These are phyloP conservation scores for Trypanosomatidae sp. DNA, from an alignment of 208 protist genomes.

Conservation along the genomic window DNA sequence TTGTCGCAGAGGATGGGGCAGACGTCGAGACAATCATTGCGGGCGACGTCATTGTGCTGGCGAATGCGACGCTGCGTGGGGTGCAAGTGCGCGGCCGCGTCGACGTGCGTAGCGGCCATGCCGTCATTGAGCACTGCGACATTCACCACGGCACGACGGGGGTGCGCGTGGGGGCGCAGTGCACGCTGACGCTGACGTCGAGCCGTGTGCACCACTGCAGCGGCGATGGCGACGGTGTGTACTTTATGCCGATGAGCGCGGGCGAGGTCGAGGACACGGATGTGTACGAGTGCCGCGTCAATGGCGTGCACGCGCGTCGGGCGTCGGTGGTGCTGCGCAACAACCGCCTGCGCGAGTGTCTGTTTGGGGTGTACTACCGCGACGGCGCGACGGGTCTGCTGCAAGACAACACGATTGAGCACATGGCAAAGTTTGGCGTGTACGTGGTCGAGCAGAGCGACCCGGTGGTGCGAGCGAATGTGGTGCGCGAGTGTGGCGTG, in stretches of 20 bases:
- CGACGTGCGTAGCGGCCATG: conserved; percentile 63
- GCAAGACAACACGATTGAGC: conserved; percentile 67
- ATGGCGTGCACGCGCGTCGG: conserved; percentile 46
- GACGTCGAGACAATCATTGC: conserved; percentile 34
- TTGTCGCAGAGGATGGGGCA: conserved; percentile 14
- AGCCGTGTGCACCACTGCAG: conserved; percentile 60
- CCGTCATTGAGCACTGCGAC: conserved; percentile 57
- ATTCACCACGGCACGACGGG: conserved; percentile 67
- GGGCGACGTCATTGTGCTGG: conserved; percentile 30
- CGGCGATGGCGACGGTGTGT: conserved; percentile 62
- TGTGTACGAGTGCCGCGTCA: conserved; percentile 76
- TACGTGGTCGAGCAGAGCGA: conserved; percentile 53
- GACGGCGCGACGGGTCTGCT: conserved; percentile 26
- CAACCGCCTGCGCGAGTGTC: conserved; percentile 63
- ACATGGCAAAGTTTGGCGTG: conserved; percentile 64
- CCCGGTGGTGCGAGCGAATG: conserved; percentile 57
- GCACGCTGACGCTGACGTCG: conserved; percentile 24
- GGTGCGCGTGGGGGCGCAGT: conserved; percentile 37
- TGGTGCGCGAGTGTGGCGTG: conserved; percentile 52
- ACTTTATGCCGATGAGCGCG: conserved; percentile 44
- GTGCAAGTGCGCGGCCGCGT: conserved; percentile 44
- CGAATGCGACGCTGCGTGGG: conserved; percentile 25
- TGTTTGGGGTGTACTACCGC: conserved; percentile 66
- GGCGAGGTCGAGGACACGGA: conserved; percentile 66
- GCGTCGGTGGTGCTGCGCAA: conserved; percentile 20